Base-by-base conservation (phyloP, 805 yeast genomes). In the Candida bentonensis region DNA sequence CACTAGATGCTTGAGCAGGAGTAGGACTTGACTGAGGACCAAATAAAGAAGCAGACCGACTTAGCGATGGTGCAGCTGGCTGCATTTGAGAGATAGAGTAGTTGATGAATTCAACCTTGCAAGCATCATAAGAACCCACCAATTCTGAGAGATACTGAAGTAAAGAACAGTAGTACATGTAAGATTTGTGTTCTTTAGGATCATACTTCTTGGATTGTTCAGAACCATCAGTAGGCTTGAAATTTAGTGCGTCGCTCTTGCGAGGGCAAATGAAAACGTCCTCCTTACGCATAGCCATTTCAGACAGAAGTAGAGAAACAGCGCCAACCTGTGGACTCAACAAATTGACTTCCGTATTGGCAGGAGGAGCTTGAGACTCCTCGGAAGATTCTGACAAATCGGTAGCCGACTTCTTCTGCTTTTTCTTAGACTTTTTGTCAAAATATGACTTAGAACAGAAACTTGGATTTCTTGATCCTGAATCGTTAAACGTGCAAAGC, bases 31-130 rank as follows among this genome's bases (percentile, higher is more conserved):
- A 11, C 17, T 30, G 36, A 13, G 27, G 27, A 13, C 7, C 11
- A 11, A 9, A 17, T 11, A n/a, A 11, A 5, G 36, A 4, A 15
- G 36, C 13, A 4, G 7, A 9, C n/a, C n/a, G n/a, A n/a, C n/a
- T n/a, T n/a, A n/a, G n/a, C n/a, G 36, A 30, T 30, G 36, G 36
- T 9, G 36, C n/a, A 9, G 20, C 69, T 63, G 2, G 63, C 55
- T 13, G 65, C 73, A 1, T 47, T 41, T 2, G 46, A 44, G 47
- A 47, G 58, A 43, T 57, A 1, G 89, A 77, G 52, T 75, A 88
- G 0, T 89, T 78, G 46, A 87, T 63, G 53, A 88, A 82, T 53
- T 87, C 95, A 42, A 82, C 69, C 58, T 88, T 88, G 42, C 87
- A 75, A 49, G 78, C 79, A 49, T 79, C 81, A 57, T 87, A 88